Evolutionary conservation across 2,329 filamentous ascomycete species (phyloP), one percentile per base, ranked within the genome.

Genomic region (Dendryphion nanum): DNA sequence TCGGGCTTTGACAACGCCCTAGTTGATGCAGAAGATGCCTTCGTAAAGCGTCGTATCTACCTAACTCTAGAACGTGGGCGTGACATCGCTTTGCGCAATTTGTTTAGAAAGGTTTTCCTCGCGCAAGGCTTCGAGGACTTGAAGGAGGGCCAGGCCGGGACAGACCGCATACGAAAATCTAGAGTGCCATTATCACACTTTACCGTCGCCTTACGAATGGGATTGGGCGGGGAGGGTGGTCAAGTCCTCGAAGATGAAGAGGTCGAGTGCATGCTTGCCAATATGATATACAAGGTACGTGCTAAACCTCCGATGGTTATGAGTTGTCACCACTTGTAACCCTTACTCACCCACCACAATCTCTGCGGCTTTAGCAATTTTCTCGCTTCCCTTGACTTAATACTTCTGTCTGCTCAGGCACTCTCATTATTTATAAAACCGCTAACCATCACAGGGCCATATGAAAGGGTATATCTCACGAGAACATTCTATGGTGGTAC

Each of bases 391-490:
- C n/a, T n/a, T n/a, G n/a, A n/a, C n/a, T n/a, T n/a, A n/a, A n/a
- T n/a, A n/a, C n/a, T n/a, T n/a, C n/a, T n/a, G n/a, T n/a, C n/a
- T n/a, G n/a, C n/a, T n/a, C n/a, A n/a, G n/a, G n/a, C n/a, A n/a
- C n/a, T n/a, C n/a, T n/a, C n/a, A n/a, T n/a, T n/a, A n/a, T n/a
- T n/a, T n/a, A n/a, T n/a, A n/a, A n/a, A n/a, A n/a, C n/a, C n/a
- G n/a, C 23, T 26, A n/a, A 26, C 23, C 23, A 26, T 26, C 16
- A 30, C 51, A 95, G 89, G 86, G 86, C 42, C 75, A 93, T 17
- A 95, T 98, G 87, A 98, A 97, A 69, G 93, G 94, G 28, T 98
- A 98, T 68, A 98, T 98, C 51, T 85, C 91, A 20, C 85, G 91
- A 38, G 90, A 95, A 52, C 82, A 86, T 51, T 86, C 85, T 21